Percentiles rank a stretch among this genome's conserved stretches.
Evolutionary conservation across 1,284 basidiomycete genomes (phyloP).

Genomic region (Filobasidium uniguttulatum): DNA sequence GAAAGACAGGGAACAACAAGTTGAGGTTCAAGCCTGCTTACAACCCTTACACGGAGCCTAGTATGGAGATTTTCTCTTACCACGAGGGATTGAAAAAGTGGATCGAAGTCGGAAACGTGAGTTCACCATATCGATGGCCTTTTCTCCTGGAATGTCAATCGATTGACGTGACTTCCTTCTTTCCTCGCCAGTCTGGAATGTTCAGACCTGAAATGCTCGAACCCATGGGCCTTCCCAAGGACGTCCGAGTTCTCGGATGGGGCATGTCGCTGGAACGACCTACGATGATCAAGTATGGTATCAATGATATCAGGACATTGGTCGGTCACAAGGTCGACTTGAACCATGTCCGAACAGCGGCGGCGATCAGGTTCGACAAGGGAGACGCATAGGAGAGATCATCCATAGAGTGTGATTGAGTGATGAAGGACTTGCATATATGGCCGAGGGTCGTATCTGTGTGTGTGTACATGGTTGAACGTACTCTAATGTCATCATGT

Average conservation of each 20-base stretch:
- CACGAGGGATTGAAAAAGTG: slow-evolving; percentile 87
- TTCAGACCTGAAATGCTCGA: slow-evolving; percentile 99
- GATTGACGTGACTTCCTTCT: too few relatives aligned
- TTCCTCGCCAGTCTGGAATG: slow-evolving; percentile 85
- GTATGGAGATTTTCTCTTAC: slow-evolving; percentile 98
- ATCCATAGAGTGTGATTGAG: too few relatives aligned
- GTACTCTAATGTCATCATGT: too few relatives aligned
- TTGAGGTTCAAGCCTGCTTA: slow-evolving; percentile 80
- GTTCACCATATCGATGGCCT: too few relatives aligned
- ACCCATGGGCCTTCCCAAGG: slow-evolving; percentile 96
- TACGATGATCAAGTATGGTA: slow-evolving; percentile 94
- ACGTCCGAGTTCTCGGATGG: slow-evolving; percentile 95
- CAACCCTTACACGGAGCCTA: slow-evolving; percentile 83
- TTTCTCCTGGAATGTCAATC: too few relatives aligned
- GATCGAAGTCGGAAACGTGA: slow-evolving; percentile 63
- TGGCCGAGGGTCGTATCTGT: too few relatives aligned
- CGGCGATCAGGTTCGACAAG: slow-evolving; percentile 67
- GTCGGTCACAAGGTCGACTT: slow-evolving; percentile 95
- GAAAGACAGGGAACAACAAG: slow-evolving; percentile 89
- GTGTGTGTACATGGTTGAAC: too few relatives aligned
- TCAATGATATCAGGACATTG: slow-evolving; percentile 91
- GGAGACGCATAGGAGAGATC: slow-evolving; percentile 19
- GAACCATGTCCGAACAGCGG: slow-evolving; percentile 72
- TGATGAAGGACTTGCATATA: too few relatives aligned
- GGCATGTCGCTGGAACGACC: slow-evolving; percentile 89